Percentiles rank a stretch among this genome's conserved stretches.
Evolutionary conservation across 768 basidiomycete species (phyloP).

Genomic region (Phaffia australis): DNA sequence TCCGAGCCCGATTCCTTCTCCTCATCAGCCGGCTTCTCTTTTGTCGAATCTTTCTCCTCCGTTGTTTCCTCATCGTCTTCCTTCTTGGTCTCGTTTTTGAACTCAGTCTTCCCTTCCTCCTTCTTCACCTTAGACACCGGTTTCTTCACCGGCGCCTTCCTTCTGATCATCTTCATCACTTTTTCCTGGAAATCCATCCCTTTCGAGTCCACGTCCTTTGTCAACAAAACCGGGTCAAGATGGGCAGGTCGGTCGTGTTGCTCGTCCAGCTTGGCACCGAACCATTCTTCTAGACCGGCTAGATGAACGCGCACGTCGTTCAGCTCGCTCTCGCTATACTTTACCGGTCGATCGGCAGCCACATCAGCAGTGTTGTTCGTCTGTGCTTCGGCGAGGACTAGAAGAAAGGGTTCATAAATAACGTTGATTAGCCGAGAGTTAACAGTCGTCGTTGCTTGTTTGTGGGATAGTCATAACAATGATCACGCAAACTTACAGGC

Average conservation of each 20-base stretch:
- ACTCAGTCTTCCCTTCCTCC: slow-evolving; percentile 24
- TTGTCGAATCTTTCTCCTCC: background rate
- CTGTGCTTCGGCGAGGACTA: slow-evolving; percentile 62
- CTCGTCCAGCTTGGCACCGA: slow-evolving; percentile 66
- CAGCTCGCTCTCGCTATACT: slow-evolving; percentile 80
- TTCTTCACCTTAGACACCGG: slow-evolving; percentile 19
- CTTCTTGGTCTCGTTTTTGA: slow-evolving; percentile 18
- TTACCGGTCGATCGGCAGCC: slow-evolving; percentile 39
- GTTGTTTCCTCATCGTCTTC: background rate
- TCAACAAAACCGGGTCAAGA: slow-evolving; percentile 76
- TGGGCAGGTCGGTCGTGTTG: slow-evolving; percentile 63
- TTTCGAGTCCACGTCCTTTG: slow-evolving; percentile 71
- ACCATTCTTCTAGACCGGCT: slow-evolving; percentile 72
- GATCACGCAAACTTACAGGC: slow-evolving; percentile 41
- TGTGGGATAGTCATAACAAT: too few relatives aligned
- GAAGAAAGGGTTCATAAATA: too few relatives aligned
- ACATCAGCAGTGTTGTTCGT: slow-evolving; percentile 60
- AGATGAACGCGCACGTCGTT: slow-evolving; percentile 64
- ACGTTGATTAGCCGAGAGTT: background rate
- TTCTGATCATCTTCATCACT: slow-evolving; percentile 31
- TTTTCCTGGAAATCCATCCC: slow-evolving; percentile 70
- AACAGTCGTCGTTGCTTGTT: background rate
- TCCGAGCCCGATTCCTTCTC: background rate
- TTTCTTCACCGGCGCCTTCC: slow-evolving; percentile 25
- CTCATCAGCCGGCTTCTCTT: background rate